Evolutionary conservation across 1,284 basidiomycete species (phyloP).

Genomic region (Fomitopsis palustris): DNA sequence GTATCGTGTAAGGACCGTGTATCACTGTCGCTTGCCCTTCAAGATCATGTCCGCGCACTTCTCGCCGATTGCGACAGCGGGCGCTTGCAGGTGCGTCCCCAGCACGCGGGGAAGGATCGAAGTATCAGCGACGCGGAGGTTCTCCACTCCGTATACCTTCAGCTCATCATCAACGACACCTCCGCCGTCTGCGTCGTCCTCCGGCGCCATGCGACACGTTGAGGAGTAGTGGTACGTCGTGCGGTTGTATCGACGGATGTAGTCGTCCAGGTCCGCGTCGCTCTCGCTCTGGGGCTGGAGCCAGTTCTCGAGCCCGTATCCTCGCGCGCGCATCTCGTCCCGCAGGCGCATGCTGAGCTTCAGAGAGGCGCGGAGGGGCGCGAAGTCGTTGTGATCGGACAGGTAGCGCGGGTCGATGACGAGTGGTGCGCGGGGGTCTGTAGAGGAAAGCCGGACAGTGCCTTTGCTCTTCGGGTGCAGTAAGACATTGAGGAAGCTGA

Average conservation of each 20-base stretch:
- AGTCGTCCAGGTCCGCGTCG: conserved; percentile 26
- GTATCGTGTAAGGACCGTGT: not conserved
- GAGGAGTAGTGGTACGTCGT: conserved; percentile 36
- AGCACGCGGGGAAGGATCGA: conserved; percentile 36
- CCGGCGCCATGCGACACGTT: conserved; percentile 37
- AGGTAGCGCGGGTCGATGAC: conserved; percentile 30
- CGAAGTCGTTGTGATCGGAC: conserved; percentile 21
- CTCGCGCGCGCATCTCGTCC: conserved; percentile 26
- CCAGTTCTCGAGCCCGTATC: conserved; percentile 29
- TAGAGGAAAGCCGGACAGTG: conserved; percentile 28
- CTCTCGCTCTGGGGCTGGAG: conserved; percentile 25
- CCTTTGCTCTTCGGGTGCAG: conserved; percentile 33
- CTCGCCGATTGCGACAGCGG: conserved; percentile 34
- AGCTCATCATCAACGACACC: conserved; percentile 50
- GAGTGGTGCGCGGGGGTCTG: conserved; percentile 29
- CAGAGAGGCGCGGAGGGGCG: conserved; percentile 21
- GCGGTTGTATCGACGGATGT: conserved; percentile 21
- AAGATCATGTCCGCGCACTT: conserved; percentile 26
- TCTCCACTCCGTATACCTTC: conserved; percentile 42
- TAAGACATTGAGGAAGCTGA: conserved; percentile 27
- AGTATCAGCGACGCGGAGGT: conserved; percentile 39
- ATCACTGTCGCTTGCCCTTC: not conserved
- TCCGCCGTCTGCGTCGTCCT: conserved; percentile 18
- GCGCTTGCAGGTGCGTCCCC: conserved; percentile 34
- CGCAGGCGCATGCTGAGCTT: conserved; percentile 25